phyloP scores from a whole-genome alignment of 1,284 basidiomycete genomes.

The Neonothopanus nambi region DNA sequence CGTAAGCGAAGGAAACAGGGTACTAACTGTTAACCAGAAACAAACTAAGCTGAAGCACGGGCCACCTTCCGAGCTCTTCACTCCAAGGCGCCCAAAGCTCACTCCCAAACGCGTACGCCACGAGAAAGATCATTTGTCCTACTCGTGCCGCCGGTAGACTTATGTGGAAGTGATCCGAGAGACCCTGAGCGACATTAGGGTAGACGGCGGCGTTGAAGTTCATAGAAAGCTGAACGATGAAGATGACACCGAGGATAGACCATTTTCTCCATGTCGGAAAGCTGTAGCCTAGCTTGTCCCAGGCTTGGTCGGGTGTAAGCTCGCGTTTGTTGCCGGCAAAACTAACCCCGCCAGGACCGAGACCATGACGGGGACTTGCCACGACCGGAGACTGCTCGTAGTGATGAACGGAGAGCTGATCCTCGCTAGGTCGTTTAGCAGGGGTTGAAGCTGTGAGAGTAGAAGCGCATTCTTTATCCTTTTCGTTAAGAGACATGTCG shows the following conservation, averaged over 20 bases:
- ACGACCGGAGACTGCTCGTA: no score
- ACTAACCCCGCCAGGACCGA: no score
- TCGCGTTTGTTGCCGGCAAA: no score
- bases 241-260: constrained; percentile 21
- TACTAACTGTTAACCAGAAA: constrained; percentile 19
- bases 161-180: constrained; percentile 18
- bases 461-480: no score
- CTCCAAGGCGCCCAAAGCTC: constrained; percentile 24
- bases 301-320: constrained; percentile 17
- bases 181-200: constrained; percentile 15
- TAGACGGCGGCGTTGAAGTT: constrained; percentile 22
- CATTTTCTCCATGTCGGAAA: constrained; percentile 20
- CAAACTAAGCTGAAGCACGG: constrained; percentile 19
- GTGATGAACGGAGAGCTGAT: no score
- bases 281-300: constrained; percentile 19
- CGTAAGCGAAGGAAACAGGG: not conserved
- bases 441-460: no score
- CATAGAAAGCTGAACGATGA: constrained; percentile 22
- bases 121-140: constrained; percentile 21
- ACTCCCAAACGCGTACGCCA: constrained; percentile 21
- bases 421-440: no score
- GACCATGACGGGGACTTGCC: no score
- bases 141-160: constrained; percentile 16
- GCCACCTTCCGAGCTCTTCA: constrained; percentile 21
- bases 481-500: no score